Percentiles rank a stretch among this genome's conserved stretches.
Evolutionary conservation across 202 grass and related monocot species (phyloP).

Genomic region (Dendrocalamus latiflorus): DNA sequence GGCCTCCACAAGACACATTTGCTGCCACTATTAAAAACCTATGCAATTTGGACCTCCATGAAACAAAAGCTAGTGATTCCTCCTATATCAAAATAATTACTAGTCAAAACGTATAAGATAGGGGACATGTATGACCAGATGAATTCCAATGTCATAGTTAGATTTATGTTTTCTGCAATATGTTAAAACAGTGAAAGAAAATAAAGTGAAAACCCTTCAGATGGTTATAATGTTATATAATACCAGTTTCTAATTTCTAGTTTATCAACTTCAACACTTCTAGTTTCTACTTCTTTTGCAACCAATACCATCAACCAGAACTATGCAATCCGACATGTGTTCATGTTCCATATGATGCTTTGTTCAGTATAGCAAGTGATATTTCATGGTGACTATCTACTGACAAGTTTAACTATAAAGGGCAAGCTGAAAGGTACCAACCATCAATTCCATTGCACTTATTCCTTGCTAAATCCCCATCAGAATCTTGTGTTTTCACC

Average conservation of each 20-base stretch:
- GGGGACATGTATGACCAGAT: neutral
- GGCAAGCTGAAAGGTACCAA: neutral
- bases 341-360: slow-evolving; percentile 8
- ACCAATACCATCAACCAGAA: neutral
- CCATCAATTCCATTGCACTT: slow-evolving; percentile 12
- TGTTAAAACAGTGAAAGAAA: neutral
- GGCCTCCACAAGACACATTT: neutral
- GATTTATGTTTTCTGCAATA: neutral
- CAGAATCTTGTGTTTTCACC: slow-evolving; percentile 2
- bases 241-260: neutral
- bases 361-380: neutral
- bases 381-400: neutral
- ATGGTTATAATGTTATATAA: neutral
- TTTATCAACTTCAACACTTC: neutral
- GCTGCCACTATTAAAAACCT: neutral
- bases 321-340: neutral
- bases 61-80: neutral
- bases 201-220: neutral
- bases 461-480: neutral
- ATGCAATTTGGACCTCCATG: neutral
- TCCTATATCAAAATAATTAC: neutral
- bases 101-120: neutral
- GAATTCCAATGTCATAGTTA: neutral
- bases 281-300: slow-evolving; percentile 6
- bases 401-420: neutral